These are phyloP conservation scores for Penicillium salamii DNA, from an alignment of 495 filamentous ascomycete genomes.

Conservation along the genomic window DNA sequence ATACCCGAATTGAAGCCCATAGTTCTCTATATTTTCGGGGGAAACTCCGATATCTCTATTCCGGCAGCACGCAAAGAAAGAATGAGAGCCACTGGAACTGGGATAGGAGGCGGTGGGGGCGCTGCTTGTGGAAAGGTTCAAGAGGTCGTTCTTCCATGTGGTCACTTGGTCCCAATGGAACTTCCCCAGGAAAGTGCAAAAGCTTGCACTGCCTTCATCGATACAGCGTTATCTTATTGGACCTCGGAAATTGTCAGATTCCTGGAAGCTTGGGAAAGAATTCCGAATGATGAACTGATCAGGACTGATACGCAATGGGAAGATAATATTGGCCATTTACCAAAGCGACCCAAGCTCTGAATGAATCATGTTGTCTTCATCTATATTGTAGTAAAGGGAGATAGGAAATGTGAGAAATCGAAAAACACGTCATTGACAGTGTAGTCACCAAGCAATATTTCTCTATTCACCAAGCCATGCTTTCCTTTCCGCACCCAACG, in stretches of 20 bases:
- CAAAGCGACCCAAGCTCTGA: background rate
- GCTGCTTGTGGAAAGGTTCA: constrained; percentile 51
- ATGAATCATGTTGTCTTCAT: too few relatives aligned
- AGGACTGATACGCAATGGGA: constrained; percentile 5
- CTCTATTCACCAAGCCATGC: constrained; percentile 9
- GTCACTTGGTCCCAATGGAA: constrained; percentile 8
- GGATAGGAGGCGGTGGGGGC: constrained; percentile 65
- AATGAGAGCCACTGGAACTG: constrained; percentile 55
- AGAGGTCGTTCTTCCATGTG: constrained; percentile 1
- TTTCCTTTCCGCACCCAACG: constrained; percentile 21
- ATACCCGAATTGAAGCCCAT: constrained; percentile 62
- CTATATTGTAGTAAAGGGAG: too few relatives aligned
- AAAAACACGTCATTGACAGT: too few relatives aligned
- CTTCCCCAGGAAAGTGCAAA: background rate
- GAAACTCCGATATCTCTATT: constrained; percentile 44
- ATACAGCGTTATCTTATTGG: background rate
- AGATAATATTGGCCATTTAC: background rate
- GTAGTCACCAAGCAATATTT: background rate
- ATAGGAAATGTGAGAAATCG: too few relatives aligned
- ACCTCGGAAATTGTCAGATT: too few relatives aligned
- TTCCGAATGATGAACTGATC: background rate
- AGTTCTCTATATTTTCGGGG: constrained; percentile 72
- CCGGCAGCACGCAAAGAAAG: constrained; percentile 50
- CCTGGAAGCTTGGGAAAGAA: background rate
- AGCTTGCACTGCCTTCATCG: constrained; percentile 2